phyloP scores from a whole-genome alignment of 345 rosid genomes.

The Psidium friedrichsthalianum region DNA sequence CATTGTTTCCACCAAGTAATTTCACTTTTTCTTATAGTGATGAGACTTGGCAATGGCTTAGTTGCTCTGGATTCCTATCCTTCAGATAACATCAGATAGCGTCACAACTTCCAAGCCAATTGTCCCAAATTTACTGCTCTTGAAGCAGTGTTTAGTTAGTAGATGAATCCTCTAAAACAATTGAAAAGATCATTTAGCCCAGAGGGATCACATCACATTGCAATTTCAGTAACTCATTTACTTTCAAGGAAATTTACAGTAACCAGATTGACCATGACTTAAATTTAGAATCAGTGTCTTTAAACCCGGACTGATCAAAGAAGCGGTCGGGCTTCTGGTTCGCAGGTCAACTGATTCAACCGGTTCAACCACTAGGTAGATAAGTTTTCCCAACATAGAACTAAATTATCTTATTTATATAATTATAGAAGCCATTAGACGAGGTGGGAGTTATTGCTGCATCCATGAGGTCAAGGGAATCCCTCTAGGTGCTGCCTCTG shows the following conservation, averaged over 20 bases:
- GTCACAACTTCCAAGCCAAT: not conserved
- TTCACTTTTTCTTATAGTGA: not conserved
- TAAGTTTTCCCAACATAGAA: not conserved
- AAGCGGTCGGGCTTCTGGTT: not conserved
- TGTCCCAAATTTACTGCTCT: not conserved
- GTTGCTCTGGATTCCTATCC: not conserved
- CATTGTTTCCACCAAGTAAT: not conserved
- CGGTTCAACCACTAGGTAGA: not conserved
- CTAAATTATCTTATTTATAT: not conserved
- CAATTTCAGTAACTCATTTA: not conserved
- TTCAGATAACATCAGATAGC: not conserved
- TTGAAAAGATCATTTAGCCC: not conserved
- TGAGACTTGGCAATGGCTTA: not conserved
- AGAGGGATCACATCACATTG: not conserved
- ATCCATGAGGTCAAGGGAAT: not conserved
- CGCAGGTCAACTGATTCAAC: not conserved
- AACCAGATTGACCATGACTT: not conserved
- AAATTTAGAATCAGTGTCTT: not conserved
- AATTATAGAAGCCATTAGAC: not conserved
- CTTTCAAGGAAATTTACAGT: not conserved
- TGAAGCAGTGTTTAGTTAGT: not conserved
- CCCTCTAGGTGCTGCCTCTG: not conserved
- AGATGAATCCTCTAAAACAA: not conserved
- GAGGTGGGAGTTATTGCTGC: not conserved
- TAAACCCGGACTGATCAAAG: not conserved